phyloP scores from a whole-genome alignment of 768 basidiomycete genomes.

The Boletus bicolor region DNA sequence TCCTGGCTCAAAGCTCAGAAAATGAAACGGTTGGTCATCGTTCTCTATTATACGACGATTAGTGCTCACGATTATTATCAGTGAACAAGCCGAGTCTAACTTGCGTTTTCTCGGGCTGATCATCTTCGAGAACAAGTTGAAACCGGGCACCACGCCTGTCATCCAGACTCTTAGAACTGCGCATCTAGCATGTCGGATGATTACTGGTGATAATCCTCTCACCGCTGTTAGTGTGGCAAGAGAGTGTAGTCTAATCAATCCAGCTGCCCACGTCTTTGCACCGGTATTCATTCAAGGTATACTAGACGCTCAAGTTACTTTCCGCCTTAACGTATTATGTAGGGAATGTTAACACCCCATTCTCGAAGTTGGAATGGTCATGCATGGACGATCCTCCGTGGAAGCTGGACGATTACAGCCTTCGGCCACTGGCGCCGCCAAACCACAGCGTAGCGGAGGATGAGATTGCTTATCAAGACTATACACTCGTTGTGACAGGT shows the following conservation, averaged over 20 bases:
- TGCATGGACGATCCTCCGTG: slow-evolving; percentile 85
- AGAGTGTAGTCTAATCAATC: slow-evolving; percentile 86
- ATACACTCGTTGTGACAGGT: slow-evolving; percentile 87
- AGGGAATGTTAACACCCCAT: slow-evolving; percentile 54
- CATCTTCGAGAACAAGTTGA: slow-evolving; percentile 98
- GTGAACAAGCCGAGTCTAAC: slow-evolving; percentile 91
- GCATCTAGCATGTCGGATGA: slow-evolving; percentile 94
- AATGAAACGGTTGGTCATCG: slow-evolving; percentile 73
- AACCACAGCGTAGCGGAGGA: slow-evolving; percentile 68
- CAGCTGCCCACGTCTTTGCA: slow-evolving; percentile 84
- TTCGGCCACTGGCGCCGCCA: slow-evolving; percentile 76
- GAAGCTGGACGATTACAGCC: slow-evolving; percentile 84
- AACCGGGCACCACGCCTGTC: slow-evolving; percentile 85
- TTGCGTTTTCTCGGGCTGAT: slow-evolving; percentile 91
- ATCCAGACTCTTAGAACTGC: slow-evolving; percentile 87
- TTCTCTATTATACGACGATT: background rate
- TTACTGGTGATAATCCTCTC: slow-evolving; percentile 95
- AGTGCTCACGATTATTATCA: slow-evolving; percentile 30
- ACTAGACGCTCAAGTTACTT: background rate
- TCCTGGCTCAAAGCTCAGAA: slow-evolving; percentile 98
- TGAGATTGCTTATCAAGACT: slow-evolving; percentile 79
- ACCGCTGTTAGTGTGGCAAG: slow-evolving; percentile 96
- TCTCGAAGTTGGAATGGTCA: slow-evolving; percentile 80
- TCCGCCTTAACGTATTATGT: slow-evolving; percentile 1
- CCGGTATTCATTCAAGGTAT: slow-evolving; percentile 76